Evolutionary conservation across 805 yeast species (phyloP).

Genomic region (Myxozyma kluyveri): DNA sequence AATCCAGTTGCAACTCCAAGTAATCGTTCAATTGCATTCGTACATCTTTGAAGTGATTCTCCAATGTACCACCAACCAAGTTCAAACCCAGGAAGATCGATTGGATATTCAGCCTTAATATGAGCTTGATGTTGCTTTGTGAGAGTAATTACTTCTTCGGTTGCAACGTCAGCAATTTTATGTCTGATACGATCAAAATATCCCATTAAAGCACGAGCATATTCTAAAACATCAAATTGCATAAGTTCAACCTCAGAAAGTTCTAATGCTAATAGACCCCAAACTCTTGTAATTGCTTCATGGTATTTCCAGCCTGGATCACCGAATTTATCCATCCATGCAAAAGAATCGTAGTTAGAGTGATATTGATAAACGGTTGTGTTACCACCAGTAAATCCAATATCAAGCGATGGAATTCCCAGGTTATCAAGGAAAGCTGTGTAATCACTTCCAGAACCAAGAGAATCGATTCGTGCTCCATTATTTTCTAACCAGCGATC

Average conservation of each 20-base stretch:
- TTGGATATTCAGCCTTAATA: conserved; percentile 1
- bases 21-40: conserved; percentile 31
- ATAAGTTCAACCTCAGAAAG: conserved; percentile 51
- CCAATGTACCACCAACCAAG: conserved; percentile 28
- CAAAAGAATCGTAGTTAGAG: conserved; percentile 55
- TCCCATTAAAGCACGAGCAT: conserved; percentile 41
- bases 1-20: conserved; percentile 41
- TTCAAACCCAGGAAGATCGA: conserved; percentile 18
- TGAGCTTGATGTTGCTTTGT: not conserved
- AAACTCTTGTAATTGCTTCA: conserved; percentile 51
- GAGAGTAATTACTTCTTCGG: conserved; percentile 5
- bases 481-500: conserved; percentile 38
- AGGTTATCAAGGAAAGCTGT: conserved; percentile 45
- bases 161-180: conserved; percentile 39
- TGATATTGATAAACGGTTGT: conserved; percentile 61
- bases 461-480: conserved; percentile 43
- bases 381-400: conserved; percentile 49
- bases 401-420: conserved; percentile 50
- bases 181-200: conserved; percentile 43
- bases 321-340: conserved; percentile 64
- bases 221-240: conserved; percentile 43
- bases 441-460: conserved; percentile 73
- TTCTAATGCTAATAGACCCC: conserved; percentile 51
- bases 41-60: conserved; percentile 27
- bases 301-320: conserved; percentile 65